These are phyloP conservation scores for Ceriops tagal DNA, from an alignment of 345 rosid species.

Conservation along the genomic window DNA sequence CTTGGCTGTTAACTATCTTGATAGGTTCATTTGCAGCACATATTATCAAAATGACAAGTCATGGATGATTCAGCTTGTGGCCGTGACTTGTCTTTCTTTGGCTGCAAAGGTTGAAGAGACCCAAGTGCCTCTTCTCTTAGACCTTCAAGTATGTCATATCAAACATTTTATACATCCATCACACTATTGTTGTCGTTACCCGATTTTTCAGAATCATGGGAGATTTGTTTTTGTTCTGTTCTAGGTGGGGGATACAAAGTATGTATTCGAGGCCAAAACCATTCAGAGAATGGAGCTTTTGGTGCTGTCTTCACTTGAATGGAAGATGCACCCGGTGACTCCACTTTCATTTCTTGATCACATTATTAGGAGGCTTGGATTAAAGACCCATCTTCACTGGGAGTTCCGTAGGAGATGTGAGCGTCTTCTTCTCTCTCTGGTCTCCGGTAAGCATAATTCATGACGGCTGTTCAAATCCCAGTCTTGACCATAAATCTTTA, in stretches of 20 bases:
- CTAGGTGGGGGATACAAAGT: conserved; percentile 22
- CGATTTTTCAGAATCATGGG: not conserved
- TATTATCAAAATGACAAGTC: conserved; percentile 19
- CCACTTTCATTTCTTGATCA: conserved; percentile 33
- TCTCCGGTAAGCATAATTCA: conserved; percentile 20
- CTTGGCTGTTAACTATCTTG: conserved; percentile 26
- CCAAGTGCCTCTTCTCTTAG: conserved; percentile 26
- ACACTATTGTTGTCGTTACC: not conserved
- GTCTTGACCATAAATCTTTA: not conserved
- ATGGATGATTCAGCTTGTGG: conserved; percentile 35
- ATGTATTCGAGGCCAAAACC: conserved; percentile 28
- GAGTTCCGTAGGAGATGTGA: conserved; percentile 29
- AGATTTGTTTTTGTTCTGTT: not conserved
- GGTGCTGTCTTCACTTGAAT: conserved; percentile 25
- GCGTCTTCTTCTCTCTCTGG: conserved; percentile 18
- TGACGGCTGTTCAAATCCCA: not conserved
- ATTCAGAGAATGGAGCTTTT: conserved; percentile 37
- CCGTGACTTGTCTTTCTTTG: conserved; percentile 32
- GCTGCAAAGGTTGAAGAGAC: conserved; percentile 37
- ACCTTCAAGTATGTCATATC: conserved; percentile 26
- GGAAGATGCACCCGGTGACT: conserved; percentile 38
- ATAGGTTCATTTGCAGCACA: conserved; percentile 21
- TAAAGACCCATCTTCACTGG: conserved; percentile 24
- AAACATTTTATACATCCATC: not conserved
- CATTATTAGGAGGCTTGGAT: conserved; percentile 28